Base-by-base conservation (phyloP, 1,284 basidiomycete genomes). In the Ceratobasidium theobromae region DNA sequence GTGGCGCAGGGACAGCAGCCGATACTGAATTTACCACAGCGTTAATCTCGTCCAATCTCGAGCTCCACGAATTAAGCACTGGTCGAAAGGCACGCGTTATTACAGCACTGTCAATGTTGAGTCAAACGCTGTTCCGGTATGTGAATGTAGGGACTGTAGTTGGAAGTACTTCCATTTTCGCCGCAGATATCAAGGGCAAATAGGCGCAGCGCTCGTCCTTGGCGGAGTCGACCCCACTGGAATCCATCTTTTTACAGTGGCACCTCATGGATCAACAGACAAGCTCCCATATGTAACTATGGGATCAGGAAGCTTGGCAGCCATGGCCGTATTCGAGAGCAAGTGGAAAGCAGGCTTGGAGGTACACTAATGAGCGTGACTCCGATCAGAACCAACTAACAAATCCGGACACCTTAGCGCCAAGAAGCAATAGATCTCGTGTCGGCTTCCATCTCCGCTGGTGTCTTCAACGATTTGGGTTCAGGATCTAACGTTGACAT, bases 381-480 rank as follows among this genome's bases (percentile, higher is more conserved):
- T 1, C 11, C 48, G 16, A 28, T 62, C 16, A 49, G 33, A 18
- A 16, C 43, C 51, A 6, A 28, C 25, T 45, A 8, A 45, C 18
- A 8, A 11, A 9, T 9, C 18, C 43, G 9, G 6, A 54, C 48
- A 21, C 48, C n/a, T 21, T 57, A 95, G 90, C 85, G 91, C 53
- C 81, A 86, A 65, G 89, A 91, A 51, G 96, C 95, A 0, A 85
- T 98, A 66, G 80, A 81, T 21, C 82, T 99, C 11, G 95, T 98
- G 21, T 86, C 88, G 46, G 83, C 86, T 48, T 95, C 97, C 30
- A 89, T 99, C 74, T 88, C 89, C 51, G 90, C 93, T 0, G 97
- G 97, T 84, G 96, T 99, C 75, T 99, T 98, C 83, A 99, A 99
- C 80, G 97, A 99, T 80, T 84, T 99, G 43, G 97, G 97, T 8